Evolutionary conservation across 1,139 yeast species (phyloP), one percentile per base, ranked within the genome.

Genomic region (Candida pseudoviswanathii): DNA sequence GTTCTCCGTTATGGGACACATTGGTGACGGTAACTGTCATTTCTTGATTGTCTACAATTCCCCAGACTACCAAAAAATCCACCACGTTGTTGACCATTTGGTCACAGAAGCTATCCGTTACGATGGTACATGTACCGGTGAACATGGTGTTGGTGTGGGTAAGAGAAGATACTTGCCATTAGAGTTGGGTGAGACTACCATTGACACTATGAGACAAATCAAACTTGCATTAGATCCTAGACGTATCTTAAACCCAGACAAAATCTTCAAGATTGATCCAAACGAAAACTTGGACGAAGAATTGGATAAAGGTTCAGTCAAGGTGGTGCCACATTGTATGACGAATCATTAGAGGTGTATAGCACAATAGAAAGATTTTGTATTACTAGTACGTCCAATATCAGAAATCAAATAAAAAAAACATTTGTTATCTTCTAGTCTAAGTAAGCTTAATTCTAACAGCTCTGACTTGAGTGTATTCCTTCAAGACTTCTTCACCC

Each of bases 401-500:
- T 27, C 6, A 27, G 9, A 27, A 27, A 27, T 27, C 30, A 27
- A 16, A 16, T 16, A 16, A 16, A 16, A 16, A 16, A 16, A 16
- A 2, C 2, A 16, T 16, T 16, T 16, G 16, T 16, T 16, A 16
- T 16, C 16, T 16, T 16, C 16, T 16, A 16, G 16, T 16, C 16
- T 16, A 16, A 16, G 16, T 16, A 22, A 37, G 16, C 37, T 24
- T 36, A 24, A 81, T 75, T 81, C 89, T 82, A 58, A 87, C 92
- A 53, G 95, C 88, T 81, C 89, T 89, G 62, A 75, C 74, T 74
- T 89, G 94, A 55, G 88, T 81, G 79, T 89, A 89, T 81, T 85
- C 86, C 59, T 85, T 89, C 61, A 89, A 80, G 47, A 90, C 95
- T 67, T 86, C 91, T 56, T 75, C 77, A 69, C 96, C 96, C 85